These are phyloP conservation scores for Juglanconis oblonga DNA, from an alignment of 2,329 filamentous ascomycete species.

Conservation along the genomic window DNA sequence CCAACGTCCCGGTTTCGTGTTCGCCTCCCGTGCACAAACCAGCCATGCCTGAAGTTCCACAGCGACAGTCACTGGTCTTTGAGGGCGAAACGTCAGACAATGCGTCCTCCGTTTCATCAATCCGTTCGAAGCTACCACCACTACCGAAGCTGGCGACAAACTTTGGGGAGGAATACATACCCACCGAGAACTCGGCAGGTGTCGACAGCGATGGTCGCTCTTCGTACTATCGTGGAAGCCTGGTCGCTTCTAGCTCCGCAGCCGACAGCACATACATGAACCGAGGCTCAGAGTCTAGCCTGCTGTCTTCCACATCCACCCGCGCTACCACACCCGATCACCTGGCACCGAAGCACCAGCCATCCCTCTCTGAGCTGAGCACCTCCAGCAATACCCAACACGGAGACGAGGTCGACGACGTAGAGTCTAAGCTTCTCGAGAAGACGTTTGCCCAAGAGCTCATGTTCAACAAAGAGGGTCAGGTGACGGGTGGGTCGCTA, in stretches of 20 bases:
- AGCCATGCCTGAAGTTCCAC: constrained; percentile 33
- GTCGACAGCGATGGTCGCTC: constrained; percentile 50
- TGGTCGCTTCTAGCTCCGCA: constrained; percentile 72
- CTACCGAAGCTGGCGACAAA: constrained; percentile 57
- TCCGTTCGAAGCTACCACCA: constrained; percentile 49
- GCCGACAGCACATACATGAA: constrained; percentile 77
- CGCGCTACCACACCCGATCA: constrained; percentile 82
- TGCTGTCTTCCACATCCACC: constrained; percentile 79
- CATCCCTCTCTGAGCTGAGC: constrained; percentile 68
- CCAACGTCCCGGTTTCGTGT: constrained; percentile 58
- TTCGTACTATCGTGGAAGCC: constrained; percentile 62
- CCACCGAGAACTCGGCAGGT: constrained; percentile 40
- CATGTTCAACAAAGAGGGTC: constrained; percentile 89
- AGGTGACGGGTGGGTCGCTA: constrained; percentile 89
- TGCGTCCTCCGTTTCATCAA: constrained; percentile 45
- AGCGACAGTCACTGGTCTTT: constrained; percentile 39
- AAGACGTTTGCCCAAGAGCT: constrained; percentile 90
- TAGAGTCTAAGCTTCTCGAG: constrained; percentile 81
- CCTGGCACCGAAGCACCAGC: constrained; percentile 52
- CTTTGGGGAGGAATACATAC: constrained; percentile 46
- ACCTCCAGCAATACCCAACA: constrained; percentile 60
- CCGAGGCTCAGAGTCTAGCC: constrained; percentile 77
- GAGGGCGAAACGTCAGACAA: constrained; percentile 41
- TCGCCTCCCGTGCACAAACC: constrained; percentile 29
- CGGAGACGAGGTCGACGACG: constrained; percentile 75